These are phyloP conservation scores for Penicillium concentricum DNA, from an alignment of 2,329 filamentous ascomycete species.

Conservation along the genomic window DNA sequence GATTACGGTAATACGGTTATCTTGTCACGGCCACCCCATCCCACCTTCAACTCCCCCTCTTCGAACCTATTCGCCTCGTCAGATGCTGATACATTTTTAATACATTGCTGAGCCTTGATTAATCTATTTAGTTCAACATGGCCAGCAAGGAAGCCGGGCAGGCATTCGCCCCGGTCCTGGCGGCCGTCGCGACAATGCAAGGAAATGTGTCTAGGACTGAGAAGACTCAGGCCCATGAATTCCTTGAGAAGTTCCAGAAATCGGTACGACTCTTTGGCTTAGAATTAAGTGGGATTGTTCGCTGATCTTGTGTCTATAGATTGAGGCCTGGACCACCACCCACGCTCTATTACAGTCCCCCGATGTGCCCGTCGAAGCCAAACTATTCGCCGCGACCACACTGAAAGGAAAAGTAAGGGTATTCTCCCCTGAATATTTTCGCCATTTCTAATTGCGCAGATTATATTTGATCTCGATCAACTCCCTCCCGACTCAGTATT, in stretches of 20 bases:
- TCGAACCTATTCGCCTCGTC: background rate
- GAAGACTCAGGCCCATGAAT: conserved; percentile 89
- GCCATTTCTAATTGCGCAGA: conserved; percentile 56
- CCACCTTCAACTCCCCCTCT: conserved; percentile 24
- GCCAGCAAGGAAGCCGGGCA: conserved; percentile 66
- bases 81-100: conserved; percentile 4
- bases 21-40: conserved; percentile 23
- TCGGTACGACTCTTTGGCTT: conserved; percentile 62
- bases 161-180: conserved; percentile 79
- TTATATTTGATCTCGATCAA: conserved; percentile 93
- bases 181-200: conserved; percentile 87
- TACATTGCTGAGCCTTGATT: conserved; percentile 11
- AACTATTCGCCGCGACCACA: conserved; percentile 93
- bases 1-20: conserved; percentile 23
- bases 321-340: conserved; percentile 86
- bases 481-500: conserved; percentile 74
- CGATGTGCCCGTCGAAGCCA: conserved; percentile 75
- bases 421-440: background rate
- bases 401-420: conserved; percentile 87
- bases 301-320: conserved; percentile 50
- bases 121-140: conserved; percentile 51
- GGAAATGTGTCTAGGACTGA: conserved; percentile 75
- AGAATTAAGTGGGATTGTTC: conserved; percentile 9
- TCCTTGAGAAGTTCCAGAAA: conserved; percentile 94
- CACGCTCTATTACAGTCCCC: conserved; percentile 79